Conservation (phyloP, 306 rosid genomes). For the Luffa aegyptiaca region DNA sequence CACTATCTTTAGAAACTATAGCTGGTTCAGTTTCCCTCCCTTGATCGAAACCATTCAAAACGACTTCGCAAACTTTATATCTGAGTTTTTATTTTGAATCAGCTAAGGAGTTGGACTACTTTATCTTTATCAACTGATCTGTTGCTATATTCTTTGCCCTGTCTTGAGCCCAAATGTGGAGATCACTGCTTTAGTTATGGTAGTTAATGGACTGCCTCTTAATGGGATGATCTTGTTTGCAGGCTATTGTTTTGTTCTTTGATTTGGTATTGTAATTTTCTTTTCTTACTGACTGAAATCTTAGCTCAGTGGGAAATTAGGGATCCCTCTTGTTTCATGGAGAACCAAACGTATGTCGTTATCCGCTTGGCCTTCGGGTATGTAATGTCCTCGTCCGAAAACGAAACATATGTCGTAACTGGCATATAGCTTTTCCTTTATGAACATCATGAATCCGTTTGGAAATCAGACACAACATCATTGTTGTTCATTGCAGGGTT, state of each 20-base stretch:
- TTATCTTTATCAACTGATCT: not conserved
- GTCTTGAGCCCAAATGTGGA: not conserved
- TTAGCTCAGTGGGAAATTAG: conserved; percentile 70
- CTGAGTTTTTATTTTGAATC: not conserved
- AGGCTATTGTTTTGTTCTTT: not conserved
- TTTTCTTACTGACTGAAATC: not conserved
- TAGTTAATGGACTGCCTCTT: not conserved
- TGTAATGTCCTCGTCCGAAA: not conserved
- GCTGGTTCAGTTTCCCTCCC: not conserved
- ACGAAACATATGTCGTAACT: not conserved
- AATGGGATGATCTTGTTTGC: not conserved
- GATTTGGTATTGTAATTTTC: not conserved
- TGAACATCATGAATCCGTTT: not conserved
- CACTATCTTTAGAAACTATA: not conserved
- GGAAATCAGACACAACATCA: not conserved
- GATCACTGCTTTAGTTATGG: not conserved
- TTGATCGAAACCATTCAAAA: not conserved
- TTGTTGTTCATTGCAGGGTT: conserved; percentile 31
- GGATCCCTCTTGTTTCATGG: conserved; percentile 81
- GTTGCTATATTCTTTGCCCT: not conserved
- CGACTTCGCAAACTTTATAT: not conserved
- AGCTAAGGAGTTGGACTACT: not conserved
- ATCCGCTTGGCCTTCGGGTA: conserved; percentile 80
- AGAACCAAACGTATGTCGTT: conserved; percentile 39
- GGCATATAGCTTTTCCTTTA: not conserved